Evolutionary conservation across 192 early-diverging fungal species (phyloP).

Genomic region (Umbelopsis ramanniana): DNA sequence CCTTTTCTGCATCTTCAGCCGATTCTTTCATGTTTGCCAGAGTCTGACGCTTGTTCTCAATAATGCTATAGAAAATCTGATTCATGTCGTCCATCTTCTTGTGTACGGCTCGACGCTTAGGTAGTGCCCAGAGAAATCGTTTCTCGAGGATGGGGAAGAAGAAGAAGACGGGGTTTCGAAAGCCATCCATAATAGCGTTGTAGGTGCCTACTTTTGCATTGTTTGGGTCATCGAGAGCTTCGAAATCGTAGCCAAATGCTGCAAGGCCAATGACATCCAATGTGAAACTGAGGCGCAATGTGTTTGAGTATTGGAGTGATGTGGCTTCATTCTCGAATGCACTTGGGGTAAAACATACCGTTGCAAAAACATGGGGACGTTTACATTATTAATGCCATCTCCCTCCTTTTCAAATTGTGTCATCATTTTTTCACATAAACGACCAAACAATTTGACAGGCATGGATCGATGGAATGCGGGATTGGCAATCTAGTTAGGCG

Average conservation of each 20-base stretch:
- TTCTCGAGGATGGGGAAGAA: slow-evolving; percentile 30
- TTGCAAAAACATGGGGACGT: not conserved
- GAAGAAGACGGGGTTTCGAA: not conserved
- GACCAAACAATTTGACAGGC: slow-evolving; percentile 35
- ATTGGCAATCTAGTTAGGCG: not conserved
- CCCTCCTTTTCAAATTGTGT: slow-evolving; percentile 4
- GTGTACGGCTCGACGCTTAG: slow-evolving; percentile 16
- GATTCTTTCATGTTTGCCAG: not conserved
- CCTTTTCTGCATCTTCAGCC: slow-evolving; percentile 36
- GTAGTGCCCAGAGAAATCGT: slow-evolving; percentile 12
- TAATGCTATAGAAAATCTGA: slow-evolving; percentile 21
- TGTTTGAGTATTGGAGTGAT: not conserved
- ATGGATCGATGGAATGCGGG: slow-evolving; percentile 38
- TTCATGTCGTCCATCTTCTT: slow-evolving; percentile 21
- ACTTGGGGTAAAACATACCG: not conserved
- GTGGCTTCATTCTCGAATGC: not conserved
- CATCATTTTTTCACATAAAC: slow-evolving; percentile 21
- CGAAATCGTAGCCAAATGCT: slow-evolving; percentile 38
- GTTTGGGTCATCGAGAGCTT: slow-evolving; percentile 18
- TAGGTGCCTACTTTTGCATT: slow-evolving; percentile 19
- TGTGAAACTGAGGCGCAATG: slow-evolving; percentile 12
- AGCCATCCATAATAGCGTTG: not conserved
- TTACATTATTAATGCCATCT: not conserved
- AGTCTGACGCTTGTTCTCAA: slow-evolving; percentile 27
- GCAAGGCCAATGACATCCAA: slow-evolving; percentile 38